Conservation (phyloP, 306 rosid species). For the Fragaria vesca region DNA sequence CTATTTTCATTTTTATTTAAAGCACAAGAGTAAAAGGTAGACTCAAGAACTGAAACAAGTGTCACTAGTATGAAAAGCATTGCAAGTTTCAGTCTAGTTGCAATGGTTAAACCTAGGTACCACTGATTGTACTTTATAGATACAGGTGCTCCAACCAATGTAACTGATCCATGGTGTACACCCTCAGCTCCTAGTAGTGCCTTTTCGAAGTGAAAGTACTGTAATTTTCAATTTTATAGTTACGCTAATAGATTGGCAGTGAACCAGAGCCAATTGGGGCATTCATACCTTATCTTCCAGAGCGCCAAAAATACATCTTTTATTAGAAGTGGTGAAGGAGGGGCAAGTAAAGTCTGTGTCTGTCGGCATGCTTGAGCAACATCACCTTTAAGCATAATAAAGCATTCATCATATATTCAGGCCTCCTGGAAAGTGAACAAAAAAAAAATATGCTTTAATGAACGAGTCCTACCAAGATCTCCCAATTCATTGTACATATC, state of each 20-base stretch:
- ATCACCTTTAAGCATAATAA: conserved; percentile 66
- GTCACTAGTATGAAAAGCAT: neutral
- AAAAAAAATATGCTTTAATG: neutral
- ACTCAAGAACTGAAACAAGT: neutral
- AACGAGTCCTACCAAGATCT: conserved; percentile 65
- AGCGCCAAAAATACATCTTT: conserved; percentile 73
- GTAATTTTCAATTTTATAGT: neutral
- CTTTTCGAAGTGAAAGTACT: neutral
- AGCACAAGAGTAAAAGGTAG: neutral
- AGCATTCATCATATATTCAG: conserved; percentile 28
- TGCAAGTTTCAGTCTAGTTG: neutral
- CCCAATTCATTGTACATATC: conserved; percentile 90
- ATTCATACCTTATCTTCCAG: conserved; percentile 65
- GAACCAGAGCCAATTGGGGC: conserved; percentile 18
- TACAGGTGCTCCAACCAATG: neutral
- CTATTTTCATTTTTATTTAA: neutral
- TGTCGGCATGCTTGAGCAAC: conserved; percentile 94
- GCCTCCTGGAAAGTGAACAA: conserved; percentile 8
- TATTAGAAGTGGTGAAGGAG: conserved; percentile 72
- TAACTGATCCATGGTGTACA: neutral
- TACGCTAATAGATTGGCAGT: neutral
- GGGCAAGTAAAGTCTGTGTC: conserved; percentile 80
- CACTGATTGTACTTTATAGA: neutral
- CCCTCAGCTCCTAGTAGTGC: neutral
- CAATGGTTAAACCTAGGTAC: neutral